These are phyloP conservation scores for Cyberlindnera bimundalis DNA, from an alignment of 805 yeast species.

Conservation along the genomic window DNA sequence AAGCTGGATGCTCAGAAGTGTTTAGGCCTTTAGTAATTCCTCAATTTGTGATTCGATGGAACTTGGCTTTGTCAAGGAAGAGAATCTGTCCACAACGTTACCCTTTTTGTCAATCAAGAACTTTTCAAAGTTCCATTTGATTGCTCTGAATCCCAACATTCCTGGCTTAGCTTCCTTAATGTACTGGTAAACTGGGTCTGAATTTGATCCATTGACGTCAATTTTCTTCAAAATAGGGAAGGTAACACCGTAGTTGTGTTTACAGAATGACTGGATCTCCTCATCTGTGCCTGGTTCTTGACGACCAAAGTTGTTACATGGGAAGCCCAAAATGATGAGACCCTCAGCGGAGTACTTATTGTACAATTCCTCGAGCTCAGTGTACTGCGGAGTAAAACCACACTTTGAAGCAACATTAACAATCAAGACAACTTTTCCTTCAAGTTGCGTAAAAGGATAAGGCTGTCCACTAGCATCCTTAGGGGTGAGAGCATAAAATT, in stretches of 20 bases:
- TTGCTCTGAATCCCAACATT: slow-evolving; percentile 58
- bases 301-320: slow-evolving; percentile 85
- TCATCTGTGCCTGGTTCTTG: slow-evolving; percentile 71
- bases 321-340: slow-evolving; percentile 73
- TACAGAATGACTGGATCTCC: slow-evolving; percentile 74
- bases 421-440: slow-evolving; percentile 78
- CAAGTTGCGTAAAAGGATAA: slow-evolving; percentile 56
- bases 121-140: slow-evolving; percentile 80
- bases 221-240: slow-evolving; percentile 87
- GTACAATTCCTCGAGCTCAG: slow-evolving; percentile 66
- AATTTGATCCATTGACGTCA: slow-evolving; percentile 82
- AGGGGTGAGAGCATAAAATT: slow-evolving; percentile 66
- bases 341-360: slow-evolving; percentile 64
- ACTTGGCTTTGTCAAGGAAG: slow-evolving; percentile 66
- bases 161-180: slow-evolving; percentile 66
- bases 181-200: slow-evolving; percentile 80
- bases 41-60: slow-evolving; percentile 57
- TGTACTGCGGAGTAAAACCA: slow-evolving; percentile 77
- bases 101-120: slow-evolving; percentile 60
- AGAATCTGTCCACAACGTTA: slow-evolving; percentile 58
- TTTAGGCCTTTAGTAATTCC: no score
- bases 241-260: slow-evolving; percentile 80
- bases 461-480: slow-evolving; percentile 54
- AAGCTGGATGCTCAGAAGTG: no score
- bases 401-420: slow-evolving; percentile 91